A percentile compares a stretch with the other conserved stretches of the same genome.
Evolutionary conservation across 148 eudicot species (phyloP).

Genomic region (Vaccinium darrowii): DNA sequence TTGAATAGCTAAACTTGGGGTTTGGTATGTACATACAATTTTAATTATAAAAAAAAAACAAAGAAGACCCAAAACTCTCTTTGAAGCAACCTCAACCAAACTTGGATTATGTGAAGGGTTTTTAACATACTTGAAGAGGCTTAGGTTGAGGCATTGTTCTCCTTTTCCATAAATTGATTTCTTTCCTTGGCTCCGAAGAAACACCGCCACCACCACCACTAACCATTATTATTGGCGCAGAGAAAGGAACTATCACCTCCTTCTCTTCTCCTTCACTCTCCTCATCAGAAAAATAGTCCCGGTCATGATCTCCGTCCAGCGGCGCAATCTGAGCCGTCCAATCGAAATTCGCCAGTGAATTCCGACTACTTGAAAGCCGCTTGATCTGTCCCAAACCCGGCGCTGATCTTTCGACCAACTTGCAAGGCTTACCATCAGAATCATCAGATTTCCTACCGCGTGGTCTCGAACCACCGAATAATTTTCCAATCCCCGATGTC

Average conservation of each 20-base stretch:
- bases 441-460: constrained; percentile 5
- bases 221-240: constrained; percentile 53
- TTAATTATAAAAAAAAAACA: not conserved
- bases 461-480: constrained; percentile 6
- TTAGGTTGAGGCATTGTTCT: constrained; percentile 70
- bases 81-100: not conserved
- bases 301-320: constrained; percentile 16
- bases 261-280: constrained; percentile 43
- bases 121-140: constrained; percentile 43
- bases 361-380: constrained; percentile 69
- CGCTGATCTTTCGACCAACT: constrained; percentile 11
- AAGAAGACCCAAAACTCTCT: not conserved
- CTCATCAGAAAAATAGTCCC: constrained; percentile 44
- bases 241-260: constrained; percentile 51
- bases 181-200: constrained; percentile 55
- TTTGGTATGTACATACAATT: not conserved
- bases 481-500: constrained; percentile 1
- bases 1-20: too few species aligned
- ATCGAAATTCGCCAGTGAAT: constrained; percentile 50
- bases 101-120: not conserved
- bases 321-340: constrained; percentile 67
- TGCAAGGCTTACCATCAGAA: not conserved
- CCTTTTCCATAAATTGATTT: constrained; percentile 88
- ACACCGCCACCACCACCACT: constrained; percentile 23
- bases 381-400: constrained; percentile 60